Conservation (phyloP, 106 monocot species). For the Acanthochlamys bracteata region DNA sequence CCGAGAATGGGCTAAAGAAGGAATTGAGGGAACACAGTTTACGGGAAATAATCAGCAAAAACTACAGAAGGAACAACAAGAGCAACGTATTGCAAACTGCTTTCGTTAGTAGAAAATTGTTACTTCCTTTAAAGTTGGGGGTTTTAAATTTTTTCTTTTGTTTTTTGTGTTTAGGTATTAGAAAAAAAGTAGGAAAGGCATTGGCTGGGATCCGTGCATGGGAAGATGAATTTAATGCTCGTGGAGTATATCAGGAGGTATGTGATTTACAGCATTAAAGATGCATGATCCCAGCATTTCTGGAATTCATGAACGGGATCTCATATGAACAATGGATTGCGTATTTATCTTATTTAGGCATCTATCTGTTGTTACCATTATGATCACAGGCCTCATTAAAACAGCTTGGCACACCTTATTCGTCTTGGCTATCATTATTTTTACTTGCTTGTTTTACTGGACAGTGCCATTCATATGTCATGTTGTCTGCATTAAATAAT, state of each 20-base stretch:
- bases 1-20: slow-evolving; percentile 64
- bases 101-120: not conserved
- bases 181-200: slow-evolving; percentile 37
- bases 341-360: too few species aligned
- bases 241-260: slow-evolving; percentile 29
- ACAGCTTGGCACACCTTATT: not conserved
- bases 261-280: not conserved
- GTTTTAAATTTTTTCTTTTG: not conserved
- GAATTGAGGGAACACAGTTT: slow-evolving; percentile 37
- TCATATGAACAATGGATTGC: not conserved
- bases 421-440: not conserved
- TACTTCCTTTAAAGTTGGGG: not conserved
- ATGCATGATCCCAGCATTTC: not conserved
- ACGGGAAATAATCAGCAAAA: slow-evolving; percentile 48
- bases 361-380: too few species aligned
- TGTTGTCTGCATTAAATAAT: not conserved
- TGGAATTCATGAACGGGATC: not conserved
- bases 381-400: not conserved
- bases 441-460: not conserved
- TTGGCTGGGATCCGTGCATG: slow-evolving; percentile 25
- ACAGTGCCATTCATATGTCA: not conserved
- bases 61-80: slow-evolving; percentile 19
- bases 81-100: slow-evolving; percentile 37
- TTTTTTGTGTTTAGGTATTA: slow-evolving; percentile 26
- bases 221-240: slow-evolving; percentile 19